These are phyloP conservation scores for Sugiyamaella chiloensis DNA, from an alignment of 805 yeast genomes.

Conservation along the genomic window DNA sequence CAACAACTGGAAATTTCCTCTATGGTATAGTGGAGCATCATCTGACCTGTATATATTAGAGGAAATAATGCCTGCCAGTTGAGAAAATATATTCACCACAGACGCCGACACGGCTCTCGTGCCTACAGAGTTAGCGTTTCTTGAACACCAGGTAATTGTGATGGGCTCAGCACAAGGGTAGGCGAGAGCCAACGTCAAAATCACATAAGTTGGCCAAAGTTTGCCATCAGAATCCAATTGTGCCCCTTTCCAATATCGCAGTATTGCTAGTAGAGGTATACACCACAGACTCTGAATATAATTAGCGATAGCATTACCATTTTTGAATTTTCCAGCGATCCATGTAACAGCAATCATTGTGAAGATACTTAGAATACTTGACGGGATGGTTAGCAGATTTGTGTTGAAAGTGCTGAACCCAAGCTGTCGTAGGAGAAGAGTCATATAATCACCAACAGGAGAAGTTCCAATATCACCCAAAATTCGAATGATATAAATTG, in stretches of 20 bases:
- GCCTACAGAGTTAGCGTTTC: conserved; percentile 60
- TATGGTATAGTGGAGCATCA: conserved; percentile 58
- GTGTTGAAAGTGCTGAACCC: conserved; percentile 53
- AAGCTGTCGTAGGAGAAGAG: conserved; percentile 45
- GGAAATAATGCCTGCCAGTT: conserved; percentile 52
- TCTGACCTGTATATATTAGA: conserved; percentile 54
- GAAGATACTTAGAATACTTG: conserved; percentile 17
- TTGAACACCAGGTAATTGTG: conserved; percentile 57
- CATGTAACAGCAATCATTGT: conserved; percentile 28
- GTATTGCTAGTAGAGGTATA: conserved; percentile 34
- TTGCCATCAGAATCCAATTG: background rate
- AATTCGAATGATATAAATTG: conserved; percentile 48
- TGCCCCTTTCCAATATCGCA: conserved; percentile 43
- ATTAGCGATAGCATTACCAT: conserved; percentile 26
- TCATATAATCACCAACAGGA: conserved; percentile 43
- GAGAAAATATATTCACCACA: conserved; percentile 58
- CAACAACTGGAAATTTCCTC: conserved; percentile 46
- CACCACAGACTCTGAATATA: conserved; percentile 35
- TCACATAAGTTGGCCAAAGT: conserved; percentile 43
- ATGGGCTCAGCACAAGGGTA: conserved; percentile 47
- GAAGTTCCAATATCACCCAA: conserved; percentile 38
- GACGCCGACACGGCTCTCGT: conserved; percentile 64
- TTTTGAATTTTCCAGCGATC: conserved; percentile 23
- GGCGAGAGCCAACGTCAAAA: conserved; percentile 26
- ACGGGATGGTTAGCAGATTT: conserved; percentile 45